Percentiles rank a stretch among this genome's conserved stretches.
These are phyloP conservation scores for Penicillium sp. DNA, from an alignment of 2,329 filamentous ascomycete genomes.

Conservation along the genomic window DNA sequence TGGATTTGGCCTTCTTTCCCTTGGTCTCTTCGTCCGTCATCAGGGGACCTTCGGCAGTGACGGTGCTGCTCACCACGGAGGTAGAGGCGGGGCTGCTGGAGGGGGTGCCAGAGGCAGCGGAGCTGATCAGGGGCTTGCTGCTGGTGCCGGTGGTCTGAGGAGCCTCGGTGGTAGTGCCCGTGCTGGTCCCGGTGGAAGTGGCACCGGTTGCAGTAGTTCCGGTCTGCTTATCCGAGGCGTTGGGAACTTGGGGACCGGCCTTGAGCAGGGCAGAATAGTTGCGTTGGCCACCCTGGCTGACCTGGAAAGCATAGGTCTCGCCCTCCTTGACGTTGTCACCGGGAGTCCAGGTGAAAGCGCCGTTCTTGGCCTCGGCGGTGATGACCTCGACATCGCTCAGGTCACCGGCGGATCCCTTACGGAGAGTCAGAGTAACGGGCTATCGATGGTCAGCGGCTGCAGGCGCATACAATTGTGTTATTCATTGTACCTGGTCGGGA, in stretches of 20 bases:
- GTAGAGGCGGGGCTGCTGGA: slow-evolving; percentile 22
- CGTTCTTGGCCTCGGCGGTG: slow-evolving; percentile 47
- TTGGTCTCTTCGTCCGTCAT: slow-evolving; percentile 10
- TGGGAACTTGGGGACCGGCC: slow-evolving; percentile 38
- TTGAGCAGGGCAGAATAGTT: slow-evolving; percentile 59
- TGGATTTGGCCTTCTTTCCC: slow-evolving; percentile 15
- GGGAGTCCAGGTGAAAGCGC: slow-evolving; percentile 54
- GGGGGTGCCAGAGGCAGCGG: slow-evolving; percentile 7
- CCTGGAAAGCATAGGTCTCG: slow-evolving; percentile 58
- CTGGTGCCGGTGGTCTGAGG: slow-evolving; percentile 28
- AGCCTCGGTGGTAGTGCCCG: slow-evolving; percentile 13
- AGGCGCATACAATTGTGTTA: neutral
- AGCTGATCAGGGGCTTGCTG: neutral
- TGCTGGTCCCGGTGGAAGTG: slow-evolving; percentile 13
- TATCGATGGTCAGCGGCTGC: slow-evolving; percentile 14
- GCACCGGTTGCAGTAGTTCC: neutral
- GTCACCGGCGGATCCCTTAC: slow-evolving; percentile 51
- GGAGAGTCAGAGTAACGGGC: slow-evolving; percentile 57
- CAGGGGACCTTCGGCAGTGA: slow-evolving; percentile 3
- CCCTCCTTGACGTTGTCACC: slow-evolving; percentile 42
- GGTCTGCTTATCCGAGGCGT: slow-evolving; percentile 1
- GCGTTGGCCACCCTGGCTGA: slow-evolving; percentile 50
- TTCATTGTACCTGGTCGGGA: slow-evolving; percentile 32
- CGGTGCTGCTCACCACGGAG: slow-evolving; percentile 13
- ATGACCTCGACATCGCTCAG: slow-evolving; percentile 52